Conservation (phyloP, 495 filamentous ascomycete species). For the Penicillium argentinense region DNA sequence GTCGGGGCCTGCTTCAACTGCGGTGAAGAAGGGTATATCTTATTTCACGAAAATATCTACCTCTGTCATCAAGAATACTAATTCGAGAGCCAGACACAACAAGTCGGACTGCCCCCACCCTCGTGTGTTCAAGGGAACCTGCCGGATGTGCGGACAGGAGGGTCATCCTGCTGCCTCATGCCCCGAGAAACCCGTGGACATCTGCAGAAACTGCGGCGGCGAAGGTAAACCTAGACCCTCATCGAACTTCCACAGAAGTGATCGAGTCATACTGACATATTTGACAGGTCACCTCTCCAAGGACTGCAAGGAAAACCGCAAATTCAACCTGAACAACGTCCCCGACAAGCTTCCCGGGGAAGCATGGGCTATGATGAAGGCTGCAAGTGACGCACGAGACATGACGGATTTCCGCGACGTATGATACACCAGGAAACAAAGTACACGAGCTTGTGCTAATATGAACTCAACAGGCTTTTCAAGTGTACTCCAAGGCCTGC, state of each 20-base stretch:
- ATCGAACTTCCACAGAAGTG: too few relatives aligned
- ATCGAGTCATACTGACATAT: background rate
- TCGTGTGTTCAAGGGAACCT: slow-evolving; percentile 66
- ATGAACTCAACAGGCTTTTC: slow-evolving; percentile 46
- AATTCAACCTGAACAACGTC: slow-evolving; percentile 62
- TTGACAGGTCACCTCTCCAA: slow-evolving; percentile 60
- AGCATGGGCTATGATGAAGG: slow-evolving; percentile 68
- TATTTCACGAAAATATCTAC: background rate
- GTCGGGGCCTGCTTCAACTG: slow-evolving; percentile 71
- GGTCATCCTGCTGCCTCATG: slow-evolving; percentile 74
- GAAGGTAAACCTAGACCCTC: too few relatives aligned
- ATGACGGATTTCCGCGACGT: slow-evolving; percentile 73
- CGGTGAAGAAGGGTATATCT: slow-evolving; percentile 45
- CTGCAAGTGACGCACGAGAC: slow-evolving; percentile 63
- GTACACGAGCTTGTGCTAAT: too few relatives aligned
- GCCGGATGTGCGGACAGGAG: slow-evolving; percentile 67
- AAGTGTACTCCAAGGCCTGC: slow-evolving; percentile 71
- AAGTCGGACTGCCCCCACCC: slow-evolving; percentile 70
- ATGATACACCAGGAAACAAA: too few relatives aligned
- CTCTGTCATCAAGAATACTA: background rate
- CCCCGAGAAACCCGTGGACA: slow-evolving; percentile 58
- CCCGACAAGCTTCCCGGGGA: slow-evolving; percentile 58
- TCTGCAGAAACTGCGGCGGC: slow-evolving; percentile 74
- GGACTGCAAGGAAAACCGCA: slow-evolving; percentile 69
- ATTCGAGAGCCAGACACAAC: slow-evolving; percentile 45